phyloP scores from a whole-genome alignment of 2,329 filamentous ascomycete genomes.

The Meredithiella fracta region DNA sequence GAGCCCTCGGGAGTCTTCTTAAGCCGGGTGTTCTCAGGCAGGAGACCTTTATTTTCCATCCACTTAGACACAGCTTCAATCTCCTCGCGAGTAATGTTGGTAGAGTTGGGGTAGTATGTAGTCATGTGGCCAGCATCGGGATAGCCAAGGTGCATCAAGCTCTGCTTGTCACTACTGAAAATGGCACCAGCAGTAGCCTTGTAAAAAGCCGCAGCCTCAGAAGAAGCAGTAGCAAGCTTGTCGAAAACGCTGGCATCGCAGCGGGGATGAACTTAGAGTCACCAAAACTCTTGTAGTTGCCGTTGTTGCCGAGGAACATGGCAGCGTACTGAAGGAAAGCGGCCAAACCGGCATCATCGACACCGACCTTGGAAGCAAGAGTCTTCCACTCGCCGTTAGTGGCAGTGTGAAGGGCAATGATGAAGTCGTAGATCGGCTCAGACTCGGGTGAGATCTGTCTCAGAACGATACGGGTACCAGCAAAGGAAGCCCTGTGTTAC shows the following conservation, averaged over 20 bases:
- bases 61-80: conserved; percentile 57
- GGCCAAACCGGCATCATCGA: conserved; percentile 46
- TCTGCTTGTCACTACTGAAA: conserved; percentile 47
- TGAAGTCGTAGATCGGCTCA: conserved; percentile 66
- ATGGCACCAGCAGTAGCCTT: conserved; percentile 54
- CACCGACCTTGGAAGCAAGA: conserved; percentile 45
- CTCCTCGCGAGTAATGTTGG: conserved; percentile 56
- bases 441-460: conserved; percentile 71
- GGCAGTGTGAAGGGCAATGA: conserved; percentile 52
- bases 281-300: conserved; percentile 79
- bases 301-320: conserved; percentile 64
- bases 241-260: conserved; percentile 47
- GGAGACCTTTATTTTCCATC: conserved; percentile 53
- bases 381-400: conserved; percentile 54
- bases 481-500: conserved; percentile 49
- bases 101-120: conserved; percentile 66
- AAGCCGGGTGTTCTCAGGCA: conserved; percentile 63
- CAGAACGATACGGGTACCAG: conserved; percentile 61
- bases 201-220: conserved; percentile 47
- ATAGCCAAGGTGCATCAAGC: conserved; percentile 61
- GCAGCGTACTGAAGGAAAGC: conserved; percentile 61
- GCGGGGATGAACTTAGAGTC: conserved; percentile 72
- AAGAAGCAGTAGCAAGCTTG: conserved; percentile 43
- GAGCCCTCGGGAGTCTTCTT: conserved; percentile 46
- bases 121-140: conserved; percentile 60